Percentiles rank a stretch among this genome's conserved stretches.
These are phyloP conservation scores for Aspergillus bombycis DNA, from an alignment of 2,329 filamentous ascomycete species.

Conservation along the genomic window DNA sequence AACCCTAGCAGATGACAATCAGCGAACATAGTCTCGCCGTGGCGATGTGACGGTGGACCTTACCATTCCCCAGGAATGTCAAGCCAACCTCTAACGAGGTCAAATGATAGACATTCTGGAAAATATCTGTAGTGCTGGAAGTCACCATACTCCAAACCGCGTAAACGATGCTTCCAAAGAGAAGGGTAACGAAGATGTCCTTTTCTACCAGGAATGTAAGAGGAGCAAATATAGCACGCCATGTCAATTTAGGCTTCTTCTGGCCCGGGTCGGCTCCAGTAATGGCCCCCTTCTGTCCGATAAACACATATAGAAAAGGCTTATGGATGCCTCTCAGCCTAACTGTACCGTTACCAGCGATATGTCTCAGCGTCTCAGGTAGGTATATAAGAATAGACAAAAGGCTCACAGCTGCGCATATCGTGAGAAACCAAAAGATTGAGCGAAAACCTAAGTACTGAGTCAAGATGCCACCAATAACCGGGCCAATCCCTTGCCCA, in stretches of 20 bases:
- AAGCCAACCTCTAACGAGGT: constrained; percentile 45
- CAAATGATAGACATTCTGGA: constrained; percentile 37
- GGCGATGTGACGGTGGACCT: neutral
- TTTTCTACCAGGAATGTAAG: constrained; percentile 49
- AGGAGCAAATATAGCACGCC: constrained; percentile 42
- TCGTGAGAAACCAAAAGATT: constrained; percentile 49
- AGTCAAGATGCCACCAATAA: constrained; percentile 44
- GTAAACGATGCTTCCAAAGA: constrained; percentile 51
- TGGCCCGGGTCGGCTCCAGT: constrained; percentile 20
- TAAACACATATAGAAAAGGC: constrained; percentile 41
- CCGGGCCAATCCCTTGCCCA: constrained; percentile 51
- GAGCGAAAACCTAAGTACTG: constrained; percentile 42
- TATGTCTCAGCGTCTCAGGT: constrained; percentile 44
- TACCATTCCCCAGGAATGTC: constrained; percentile 46
- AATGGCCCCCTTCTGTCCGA: constrained; percentile 22
- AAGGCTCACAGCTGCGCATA: constrained; percentile 38
- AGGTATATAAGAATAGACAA: constrained; percentile 45
- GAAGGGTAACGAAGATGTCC: constrained; percentile 49
- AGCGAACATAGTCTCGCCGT: neutral
- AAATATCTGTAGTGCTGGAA: constrained; percentile 44
- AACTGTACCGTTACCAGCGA: constrained; percentile 45
- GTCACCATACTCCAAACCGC: constrained; percentile 55
- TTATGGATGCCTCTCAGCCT: constrained; percentile 44
- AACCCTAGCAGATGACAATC: constrained; percentile 4
- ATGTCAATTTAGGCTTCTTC: constrained; percentile 24